Evolutionary conservation across 2,329 filamentous ascomycete species (phyloP).

Genomic region (Beauveria sp.): DNA sequence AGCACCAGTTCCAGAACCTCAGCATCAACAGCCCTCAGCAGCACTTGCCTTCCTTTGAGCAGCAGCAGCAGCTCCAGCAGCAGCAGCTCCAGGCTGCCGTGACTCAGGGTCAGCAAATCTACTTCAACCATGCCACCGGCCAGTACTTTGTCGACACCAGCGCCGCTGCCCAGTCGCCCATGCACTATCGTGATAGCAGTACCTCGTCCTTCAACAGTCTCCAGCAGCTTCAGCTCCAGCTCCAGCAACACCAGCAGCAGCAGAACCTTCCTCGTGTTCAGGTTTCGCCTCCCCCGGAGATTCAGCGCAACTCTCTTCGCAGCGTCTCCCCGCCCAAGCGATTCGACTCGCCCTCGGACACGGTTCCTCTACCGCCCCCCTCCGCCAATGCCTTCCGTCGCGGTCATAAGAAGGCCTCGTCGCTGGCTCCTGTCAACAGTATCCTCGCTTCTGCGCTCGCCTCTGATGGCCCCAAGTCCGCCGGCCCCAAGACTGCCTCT

Average conservation of each 20-base stretch:
- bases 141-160: constrained; percentile 75
- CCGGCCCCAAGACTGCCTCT: constrained; percentile 68
- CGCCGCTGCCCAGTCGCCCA: constrained; percentile 33
- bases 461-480: constrained; percentile 42
- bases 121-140: constrained; percentile 80
- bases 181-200: constrained; percentile 37
- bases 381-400: constrained; percentile 90
- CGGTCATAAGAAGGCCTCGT: constrained; percentile 84
- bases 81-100: constrained; percentile 29
- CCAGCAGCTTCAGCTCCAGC: constrained; percentile 16
- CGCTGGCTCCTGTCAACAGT: constrained; percentile 55
- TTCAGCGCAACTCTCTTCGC: constrained; percentile 43
- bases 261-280: constrained; percentile 64
- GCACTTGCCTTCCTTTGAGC: constrained; percentile 24
- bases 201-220: constrained; percentile 26
- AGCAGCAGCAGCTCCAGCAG: constrained; percentile 31
- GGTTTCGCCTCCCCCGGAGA: constrained; percentile 70
- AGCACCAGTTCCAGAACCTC: constrained; percentile 70
- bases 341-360: constrained; percentile 60
- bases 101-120: constrained; percentile 60
- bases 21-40: constrained; percentile 50
- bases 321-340: constrained; percentile 61
- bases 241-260: constrained; percentile 17
- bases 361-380: constrained; percentile 69
- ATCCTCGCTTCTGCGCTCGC: constrained; percentile 36